These are phyloP conservation scores for Rhizopogon vesiculosus DNA, from an alignment of 768 basidiomycete genomes.

Conservation along the genomic window DNA sequence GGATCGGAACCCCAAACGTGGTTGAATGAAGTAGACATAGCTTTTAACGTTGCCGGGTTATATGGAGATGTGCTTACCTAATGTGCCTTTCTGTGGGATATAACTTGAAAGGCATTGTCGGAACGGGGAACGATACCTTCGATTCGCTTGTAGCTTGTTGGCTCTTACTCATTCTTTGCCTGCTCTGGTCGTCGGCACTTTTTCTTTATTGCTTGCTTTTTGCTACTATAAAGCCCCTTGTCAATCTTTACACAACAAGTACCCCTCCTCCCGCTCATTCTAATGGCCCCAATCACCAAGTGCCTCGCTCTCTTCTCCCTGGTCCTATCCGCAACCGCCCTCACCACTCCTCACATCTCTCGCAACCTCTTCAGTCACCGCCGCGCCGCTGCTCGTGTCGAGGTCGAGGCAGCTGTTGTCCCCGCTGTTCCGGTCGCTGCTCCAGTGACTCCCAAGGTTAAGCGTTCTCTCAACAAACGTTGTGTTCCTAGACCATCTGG, in stretches of 20 bases:
- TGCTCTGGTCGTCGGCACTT: background rate
- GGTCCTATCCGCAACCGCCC: slow-evolving; percentile 33
- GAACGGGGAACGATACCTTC: slow-evolving; percentile 4
- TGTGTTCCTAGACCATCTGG: slow-evolving; percentile 15
- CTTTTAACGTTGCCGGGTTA: background rate
- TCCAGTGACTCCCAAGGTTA: slow-evolving; percentile 6
- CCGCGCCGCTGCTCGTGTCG: slow-evolving; percentile 7
- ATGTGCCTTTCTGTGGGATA: background rate
- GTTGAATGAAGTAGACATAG: background rate
- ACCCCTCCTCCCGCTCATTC: slow-evolving; percentile 11
- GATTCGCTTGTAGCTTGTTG: background rate
- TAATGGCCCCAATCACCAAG: slow-evolving; percentile 34
- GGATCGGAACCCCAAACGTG: background rate
- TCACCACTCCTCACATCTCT: slow-evolving; percentile 34
- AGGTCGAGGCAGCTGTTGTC: background rate
- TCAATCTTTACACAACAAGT: slow-evolving; percentile 14
- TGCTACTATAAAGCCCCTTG: slow-evolving; percentile 10
- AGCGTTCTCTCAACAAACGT: slow-evolving; percentile 26
- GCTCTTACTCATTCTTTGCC: slow-evolving; percentile 4
- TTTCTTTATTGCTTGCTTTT: slow-evolving; percentile 4
- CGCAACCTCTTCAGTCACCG: slow-evolving; percentile 21
- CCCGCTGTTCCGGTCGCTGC: background rate
- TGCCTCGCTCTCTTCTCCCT: slow-evolving; percentile 38
- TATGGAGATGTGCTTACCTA: background rate
- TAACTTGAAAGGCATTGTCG: background rate